Evolutionary conservation across 2,329 filamentous ascomycete genomes (phyloP), one percentile per base, ranked within the genome.

Genomic region (Ceratocystis colombiana): DNA sequence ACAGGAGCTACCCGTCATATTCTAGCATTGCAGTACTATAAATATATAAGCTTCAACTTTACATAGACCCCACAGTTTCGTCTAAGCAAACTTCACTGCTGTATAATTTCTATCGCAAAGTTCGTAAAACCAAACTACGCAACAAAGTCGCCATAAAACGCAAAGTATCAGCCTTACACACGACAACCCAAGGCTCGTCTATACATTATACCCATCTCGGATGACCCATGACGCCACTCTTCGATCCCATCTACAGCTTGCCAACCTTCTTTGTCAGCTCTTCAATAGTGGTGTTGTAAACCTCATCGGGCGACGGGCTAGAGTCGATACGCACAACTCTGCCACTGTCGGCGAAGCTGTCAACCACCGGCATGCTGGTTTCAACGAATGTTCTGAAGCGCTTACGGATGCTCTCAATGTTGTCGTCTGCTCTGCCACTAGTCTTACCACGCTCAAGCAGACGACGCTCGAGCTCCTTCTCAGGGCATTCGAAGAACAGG

Each of bases 291-390:
- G 76, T 78, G 70, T 74, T 73, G 72, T 82, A 85, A 62, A 87
- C 84, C 33, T 74, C 81, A 33, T 89, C 85, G 1, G 89, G 86
- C 6, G 77, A 72, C 55, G 84, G 82, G 30, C 85, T 87, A 37
- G 92, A 90, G 71, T 87, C 80, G 57, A 97, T 82, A 78, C 86
- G 89, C 74, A 96, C 84, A 17, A 97, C 90, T 74, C 87, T 86
- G 71, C 84, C 85, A 77, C 92, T 80, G 72, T 80, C 80, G 73
- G 88, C 86, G 75, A 88, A 97, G 74, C 90, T 84, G 71, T 96
- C 83, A 65, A 99, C 90, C 61, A 97, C 94, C 30, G 94, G 94
- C 93, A 97, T 96, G 78, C 90, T 96, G 1, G 91, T 96, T 77
- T 97, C 91, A 72, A 95, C 80, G 74, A 97, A 99, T 3, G 88